Evolutionary conservation across 805 yeast species (phyloP), one percentile per base, ranked within the genome.

Genomic region (Starmerella ratchasimensis): DNA sequence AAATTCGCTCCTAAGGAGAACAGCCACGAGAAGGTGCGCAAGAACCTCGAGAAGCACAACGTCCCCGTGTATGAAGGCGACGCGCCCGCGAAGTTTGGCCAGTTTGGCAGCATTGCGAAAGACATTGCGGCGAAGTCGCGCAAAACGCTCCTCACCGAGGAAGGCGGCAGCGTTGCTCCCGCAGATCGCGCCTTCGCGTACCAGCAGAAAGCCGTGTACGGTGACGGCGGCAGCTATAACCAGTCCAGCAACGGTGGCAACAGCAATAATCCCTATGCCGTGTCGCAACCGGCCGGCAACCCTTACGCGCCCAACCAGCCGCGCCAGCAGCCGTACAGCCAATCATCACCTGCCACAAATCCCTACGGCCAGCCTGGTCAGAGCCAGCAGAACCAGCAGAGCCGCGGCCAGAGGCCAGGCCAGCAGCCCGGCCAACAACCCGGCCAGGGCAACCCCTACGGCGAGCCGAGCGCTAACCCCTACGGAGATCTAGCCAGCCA

Each of bases 71-170:
- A 59, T 38, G 46, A 56, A 5, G 58, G 56, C 18, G 34, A 52
- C 13, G 57, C 72, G 31, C 59, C 62, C 39, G 67, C 66, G 44
- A 68, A 69, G 56, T 71, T 71, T 47, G 65, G 69, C 13, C 73
- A 71, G 16, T 71, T 67, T 54, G 58, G 57, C 36, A 59, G 58
- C 34, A 64, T 69, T 48, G 76, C 76, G 23, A 64, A 62, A 41
- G 66, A 67, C 39, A 50, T 66, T 23, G 60, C 47, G 8, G 34
- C 43, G 23, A 41, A 36, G 31, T 38, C 34, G 34, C 35, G 41
- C 20, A 44, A 41, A 20, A 46, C 45, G 24, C 35, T 37, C 38
- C 37, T 34, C 13, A 23, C 45, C 5, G 44, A 46, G 14, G 46
- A 36, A 15, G 45, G 40, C 33, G 48, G 47, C 25, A 39, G 34